These are phyloP conservation scores for Ustilago curta DNA, from an alignment of 1,284 basidiomycete species.

Conservation along the genomic window DNA sequence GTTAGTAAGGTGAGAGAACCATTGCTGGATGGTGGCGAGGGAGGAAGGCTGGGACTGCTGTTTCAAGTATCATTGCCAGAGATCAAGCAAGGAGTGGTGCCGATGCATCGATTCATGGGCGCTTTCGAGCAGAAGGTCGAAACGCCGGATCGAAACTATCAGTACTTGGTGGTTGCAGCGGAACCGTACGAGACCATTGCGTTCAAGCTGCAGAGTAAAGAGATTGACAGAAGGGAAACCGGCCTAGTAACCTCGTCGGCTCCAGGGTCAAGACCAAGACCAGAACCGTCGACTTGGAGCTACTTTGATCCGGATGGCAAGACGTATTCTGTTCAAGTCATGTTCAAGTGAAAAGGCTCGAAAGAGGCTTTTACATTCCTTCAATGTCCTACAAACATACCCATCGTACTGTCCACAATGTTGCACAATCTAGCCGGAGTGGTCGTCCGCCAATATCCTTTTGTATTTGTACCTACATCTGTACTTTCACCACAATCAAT, in stretches of 20 bases:
- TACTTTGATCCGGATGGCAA: conserved; percentile 64
- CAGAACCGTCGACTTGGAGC: conserved; percentile 63
- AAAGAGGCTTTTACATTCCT: neutral
- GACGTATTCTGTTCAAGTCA: conserved; percentile 62
- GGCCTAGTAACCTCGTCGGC: conserved; percentile 43
- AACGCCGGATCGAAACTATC: conserved; percentile 92
- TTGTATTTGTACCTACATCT: conserved; percentile 31
- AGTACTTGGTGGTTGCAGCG: conserved; percentile 96
- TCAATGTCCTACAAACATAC: conserved; percentile 6
- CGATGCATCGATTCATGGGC: conserved; percentile 94
- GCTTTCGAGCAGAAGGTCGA: conserved; percentile 98
- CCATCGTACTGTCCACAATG: conserved; percentile 1
- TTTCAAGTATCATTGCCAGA: conserved; percentile 96
- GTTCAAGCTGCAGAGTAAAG: conserved; percentile 95
- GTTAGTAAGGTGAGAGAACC: conserved; percentile 86
- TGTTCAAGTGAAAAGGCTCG: conserved; percentile 44
- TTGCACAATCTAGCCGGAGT: neutral
- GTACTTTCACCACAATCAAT: conserved; percentile 8
- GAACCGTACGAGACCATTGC: conserved; percentile 99
- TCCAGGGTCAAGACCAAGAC: conserved; percentile 42
- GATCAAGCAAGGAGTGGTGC: conserved; percentile 82
- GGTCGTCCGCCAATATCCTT: neutral
- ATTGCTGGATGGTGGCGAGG: conserved; percentile 35
- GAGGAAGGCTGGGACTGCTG: conserved; percentile 82
- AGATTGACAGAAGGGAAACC: conserved; percentile 78